A percentile compares a stretch with the other conserved stretches of the same genome.
Evolutionary conservation across 73 alveolate genomes (phyloP).

Genomic region (Paramecium bursaria): DNA sequence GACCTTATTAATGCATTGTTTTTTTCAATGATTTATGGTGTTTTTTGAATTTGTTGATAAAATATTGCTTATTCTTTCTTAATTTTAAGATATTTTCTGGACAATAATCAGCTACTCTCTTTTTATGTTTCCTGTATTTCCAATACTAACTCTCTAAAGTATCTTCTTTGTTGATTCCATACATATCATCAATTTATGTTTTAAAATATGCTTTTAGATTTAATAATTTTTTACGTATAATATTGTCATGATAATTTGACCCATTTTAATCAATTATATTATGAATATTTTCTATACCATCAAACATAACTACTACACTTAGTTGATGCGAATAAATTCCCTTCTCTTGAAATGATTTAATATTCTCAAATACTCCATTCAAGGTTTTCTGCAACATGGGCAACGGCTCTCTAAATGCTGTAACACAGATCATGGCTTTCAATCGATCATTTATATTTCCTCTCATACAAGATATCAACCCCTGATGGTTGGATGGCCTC

Average conservation of each 20-base stretch:
- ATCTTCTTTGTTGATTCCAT: background rate
- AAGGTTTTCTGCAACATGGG: background rate
- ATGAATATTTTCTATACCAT: constrained; percentile 48
- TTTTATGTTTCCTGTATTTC: constrained; percentile 35
- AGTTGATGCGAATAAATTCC: constrained; percentile 27
- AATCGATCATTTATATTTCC: too few species aligned
- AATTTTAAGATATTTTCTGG: constrained; percentile 7
- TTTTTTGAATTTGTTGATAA: too few species aligned
- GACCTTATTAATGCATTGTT: too few species aligned
- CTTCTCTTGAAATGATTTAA: background rate
- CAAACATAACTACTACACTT: constrained; percentile 13
- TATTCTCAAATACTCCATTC: background rate
- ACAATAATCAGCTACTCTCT: background rate
- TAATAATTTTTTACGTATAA: constrained; percentile 4
- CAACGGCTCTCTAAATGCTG: background rate
- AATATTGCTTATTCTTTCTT: background rate
- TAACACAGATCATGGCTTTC: background rate
- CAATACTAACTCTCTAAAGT: constrained; percentile 15
- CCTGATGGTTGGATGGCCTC: too few species aligned
- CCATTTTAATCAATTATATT: constrained; percentile 46
- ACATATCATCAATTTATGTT: background rate
- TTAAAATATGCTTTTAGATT: constrained; percentile 33
- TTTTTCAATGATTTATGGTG: too few species aligned
- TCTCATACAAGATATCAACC: too few species aligned
- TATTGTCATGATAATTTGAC: constrained; percentile 1